These are phyloP conservation scores for Aspergillus wentii DNA, from an alignment of 495 filamentous ascomycete genomes.

Conservation along the genomic window DNA sequence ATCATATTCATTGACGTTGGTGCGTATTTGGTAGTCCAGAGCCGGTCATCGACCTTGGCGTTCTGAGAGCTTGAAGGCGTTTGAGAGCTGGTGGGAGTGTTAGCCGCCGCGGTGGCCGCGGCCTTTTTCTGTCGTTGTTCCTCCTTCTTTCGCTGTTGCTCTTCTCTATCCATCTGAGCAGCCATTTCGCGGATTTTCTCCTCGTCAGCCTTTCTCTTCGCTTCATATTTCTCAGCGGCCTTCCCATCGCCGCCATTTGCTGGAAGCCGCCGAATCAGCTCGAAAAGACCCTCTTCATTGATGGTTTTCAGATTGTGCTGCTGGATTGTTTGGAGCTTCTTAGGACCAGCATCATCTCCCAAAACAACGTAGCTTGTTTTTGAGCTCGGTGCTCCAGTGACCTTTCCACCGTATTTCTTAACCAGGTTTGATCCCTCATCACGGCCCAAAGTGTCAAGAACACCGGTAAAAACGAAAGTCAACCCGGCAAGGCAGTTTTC, in stretches of 20 bases:
- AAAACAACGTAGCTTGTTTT: slow-evolving; percentile 95
- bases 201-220: slow-evolving; percentile 77
- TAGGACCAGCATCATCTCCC: slow-evolving; percentile 85
- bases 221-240: slow-evolving; percentile 76
- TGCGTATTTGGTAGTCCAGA: slow-evolving; percentile 97
- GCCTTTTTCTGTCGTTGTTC: too few relatives aligned
- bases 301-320: slow-evolving; percentile 80
- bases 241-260: slow-evolving; percentile 81
- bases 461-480: slow-evolving; percentile 94
- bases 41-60: slow-evolving; percentile 51
- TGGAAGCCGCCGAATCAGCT: slow-evolving; percentile 77
- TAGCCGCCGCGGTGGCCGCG: slow-evolving; percentile 12
- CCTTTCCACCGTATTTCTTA: slow-evolving; percentile 89
- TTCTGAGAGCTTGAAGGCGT: slow-evolving; percentile 15
- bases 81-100: slow-evolving; percentile 8
- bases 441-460: slow-evolving; percentile 71
- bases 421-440: slow-evolving; percentile 85
- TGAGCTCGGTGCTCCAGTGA: slow-evolving; percentile 75
- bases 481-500: slow-evolving; percentile 92
- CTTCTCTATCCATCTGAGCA: slow-evolving; percentile 69
- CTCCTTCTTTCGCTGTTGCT: slow-evolving; percentile 45
- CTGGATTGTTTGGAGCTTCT: slow-evolving; percentile 84
- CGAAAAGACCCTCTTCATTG: slow-evolving; percentile 86
- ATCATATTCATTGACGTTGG: slow-evolving; percentile 79
- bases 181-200: slow-evolving; percentile 73